Percentiles rank a stretch among this genome's conserved stretches.
phyloP scores from a whole-genome alignment of 169 alveolate species.

The Babesia ovis region DNA sequence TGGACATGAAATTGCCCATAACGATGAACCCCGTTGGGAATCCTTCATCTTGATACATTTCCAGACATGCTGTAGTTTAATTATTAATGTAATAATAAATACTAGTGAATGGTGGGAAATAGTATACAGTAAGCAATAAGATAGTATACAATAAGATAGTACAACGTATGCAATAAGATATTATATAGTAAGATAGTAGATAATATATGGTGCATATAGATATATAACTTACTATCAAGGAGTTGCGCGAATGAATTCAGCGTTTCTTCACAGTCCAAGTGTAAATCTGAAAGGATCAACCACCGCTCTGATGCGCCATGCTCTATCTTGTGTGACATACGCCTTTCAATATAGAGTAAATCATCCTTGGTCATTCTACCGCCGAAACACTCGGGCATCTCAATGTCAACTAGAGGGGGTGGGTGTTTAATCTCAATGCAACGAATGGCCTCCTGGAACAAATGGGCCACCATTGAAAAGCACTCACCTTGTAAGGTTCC shows the following conservation, averaged over 20 bases:
- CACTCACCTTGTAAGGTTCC: constrained; percentile 54
- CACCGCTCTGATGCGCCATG: constrained; percentile 35
- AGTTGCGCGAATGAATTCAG: constrained; percentile 32
- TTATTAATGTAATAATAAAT: too few relatives aligned
- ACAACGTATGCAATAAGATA: too few relatives aligned
- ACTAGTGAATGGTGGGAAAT: constrained; percentile 10
- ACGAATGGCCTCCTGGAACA: constrained; percentile 46
- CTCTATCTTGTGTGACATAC: not conserved
- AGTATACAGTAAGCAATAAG: too few relatives aligned
- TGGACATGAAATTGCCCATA: constrained; percentile 74
- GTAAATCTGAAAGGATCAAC: constrained; percentile 51
- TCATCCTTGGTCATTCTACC: constrained; percentile 15
- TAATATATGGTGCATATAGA: too few relatives aligned
- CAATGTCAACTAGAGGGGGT: constrained; percentile 43
- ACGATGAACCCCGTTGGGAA: constrained; percentile 73
- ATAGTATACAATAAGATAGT: too few relatives aligned
- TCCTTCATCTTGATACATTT: constrained; percentile 46
- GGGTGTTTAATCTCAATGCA: constrained; percentile 75
- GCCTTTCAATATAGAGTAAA: constrained; percentile 3
- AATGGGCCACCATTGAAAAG: not conserved
- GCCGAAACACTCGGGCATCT: constrained; percentile 50
- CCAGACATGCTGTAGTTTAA: constrained; percentile 56
- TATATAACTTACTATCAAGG: constrained; percentile 28
- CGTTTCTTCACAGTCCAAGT: constrained; percentile 27
- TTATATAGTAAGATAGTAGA: too few relatives aligned